These are phyloP conservation scores for Globisporangium sylvaticum DNA, from an alignment of 352 stramenopile genomes.

Conservation along the genomic window DNA sequence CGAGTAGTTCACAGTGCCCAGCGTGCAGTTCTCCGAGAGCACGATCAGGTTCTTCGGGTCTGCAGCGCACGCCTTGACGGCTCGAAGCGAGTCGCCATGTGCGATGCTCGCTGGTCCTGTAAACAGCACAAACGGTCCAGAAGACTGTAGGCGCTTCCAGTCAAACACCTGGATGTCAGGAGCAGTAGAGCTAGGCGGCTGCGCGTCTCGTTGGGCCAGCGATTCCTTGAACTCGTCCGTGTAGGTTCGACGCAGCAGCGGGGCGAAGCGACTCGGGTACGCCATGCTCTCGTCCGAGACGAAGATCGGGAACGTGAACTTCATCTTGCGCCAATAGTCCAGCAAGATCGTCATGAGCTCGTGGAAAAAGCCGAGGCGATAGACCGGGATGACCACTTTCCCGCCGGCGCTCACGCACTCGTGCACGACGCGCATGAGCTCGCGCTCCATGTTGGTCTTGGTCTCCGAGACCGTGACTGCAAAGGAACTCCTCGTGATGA, in stretches of 20 bases:
- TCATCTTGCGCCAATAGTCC: conserved; percentile 69
- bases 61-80: conserved; percentile 52
- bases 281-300: conserved; percentile 60
- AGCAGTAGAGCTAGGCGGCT: neutral
- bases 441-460: conserved; percentile 70
- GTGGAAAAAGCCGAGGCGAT: conserved; percentile 76
- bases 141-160: conserved; percentile 61
- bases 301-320: conserved; percentile 54
- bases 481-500: conserved; percentile 74
- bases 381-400: conserved; percentile 84
- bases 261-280: conserved; percentile 49
- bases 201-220: conserved; percentile 24
- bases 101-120: conserved; percentile 72
- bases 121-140: conserved; percentile 74
- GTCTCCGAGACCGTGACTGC: conserved; percentile 84
- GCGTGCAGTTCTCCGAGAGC: conserved; percentile 78
- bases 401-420: conserved; percentile 70
- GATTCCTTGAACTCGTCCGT: conserved; percentile 36
- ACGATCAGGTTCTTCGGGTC: conserved; percentile 84
- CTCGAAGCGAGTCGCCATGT: conserved; percentile 62
- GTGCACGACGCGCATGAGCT: conserved; percentile 73
- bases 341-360: conserved; percentile 70
- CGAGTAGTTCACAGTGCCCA: conserved; percentile 77
- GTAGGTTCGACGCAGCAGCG: conserved; percentile 62
- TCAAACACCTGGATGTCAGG: conserved; percentile 48